Conservation (phyloP, 257 asterid genomes). For the Przewalskia tangutica region DNA sequence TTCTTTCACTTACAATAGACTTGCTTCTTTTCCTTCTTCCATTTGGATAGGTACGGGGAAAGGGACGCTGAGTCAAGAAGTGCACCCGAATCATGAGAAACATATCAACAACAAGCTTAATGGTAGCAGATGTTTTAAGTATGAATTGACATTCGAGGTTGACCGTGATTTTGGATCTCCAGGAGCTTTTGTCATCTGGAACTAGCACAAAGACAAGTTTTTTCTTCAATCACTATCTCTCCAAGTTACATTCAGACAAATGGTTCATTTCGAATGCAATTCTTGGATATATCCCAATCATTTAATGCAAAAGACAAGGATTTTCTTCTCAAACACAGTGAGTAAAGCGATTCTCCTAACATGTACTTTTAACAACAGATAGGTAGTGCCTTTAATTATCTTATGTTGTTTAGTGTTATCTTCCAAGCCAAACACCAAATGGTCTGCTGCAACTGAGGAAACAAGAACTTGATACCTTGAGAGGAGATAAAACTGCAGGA, state of each 20-base stretch:
- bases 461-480: slow-evolving; percentile 28
- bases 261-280: slow-evolving; percentile 29
- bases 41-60: slow-evolving; percentile 15
- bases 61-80: slow-evolving; percentile 21
- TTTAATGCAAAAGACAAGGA: slow-evolving; percentile 20
- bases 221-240: slow-evolving; percentile 25
- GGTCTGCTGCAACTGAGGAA: slow-evolving; percentile 26
- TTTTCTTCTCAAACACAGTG: slow-evolving; percentile 40
- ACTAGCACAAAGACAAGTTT: slow-evolving; percentile 22
- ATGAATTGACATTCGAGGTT: slow-evolving; percentile 14
- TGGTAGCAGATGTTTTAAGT: slow-evolving; percentile 4
- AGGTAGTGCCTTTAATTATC: neutral
- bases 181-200: slow-evolving; percentile 31
- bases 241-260: slow-evolving; percentile 11
- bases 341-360: slow-evolving; percentile 1
- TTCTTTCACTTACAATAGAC: neutral
- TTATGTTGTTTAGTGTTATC: slow-evolving; percentile 26
- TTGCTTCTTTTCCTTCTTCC: neutral
- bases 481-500: slow-evolving; percentile 36
- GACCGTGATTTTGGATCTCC: slow-evolving; percentile 25
- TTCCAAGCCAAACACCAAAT: slow-evolving; percentile 36
- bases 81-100: slow-evolving; percentile 16
- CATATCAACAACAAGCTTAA: slow-evolving; percentile 6
- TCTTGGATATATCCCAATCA: slow-evolving; percentile 40
- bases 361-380: neutral